Evolutionary conservation across 306 rosid genomes (phyloP).

Genomic region (Prunus mira): DNA sequence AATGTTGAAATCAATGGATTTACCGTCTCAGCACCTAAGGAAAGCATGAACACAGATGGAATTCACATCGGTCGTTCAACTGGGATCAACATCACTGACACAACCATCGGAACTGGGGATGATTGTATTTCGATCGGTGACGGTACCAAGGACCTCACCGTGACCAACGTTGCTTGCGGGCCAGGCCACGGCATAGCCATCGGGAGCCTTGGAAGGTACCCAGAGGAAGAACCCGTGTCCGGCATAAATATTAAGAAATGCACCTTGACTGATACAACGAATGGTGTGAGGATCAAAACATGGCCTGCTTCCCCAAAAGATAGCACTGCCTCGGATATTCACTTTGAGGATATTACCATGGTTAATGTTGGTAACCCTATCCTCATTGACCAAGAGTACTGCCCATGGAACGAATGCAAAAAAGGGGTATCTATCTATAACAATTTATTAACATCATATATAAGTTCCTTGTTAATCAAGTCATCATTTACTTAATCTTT

Average conservation of each 20-base stretch:
- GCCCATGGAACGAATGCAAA: conserved; percentile 44
- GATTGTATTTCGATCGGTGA: conserved; percentile 56
- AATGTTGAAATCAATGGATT: conserved; percentile 28
- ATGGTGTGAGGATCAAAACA: conserved; percentile 52
- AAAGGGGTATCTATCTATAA: not conserved
- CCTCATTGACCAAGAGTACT: conserved; percentile 50
- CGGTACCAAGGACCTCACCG: conserved; percentile 23
- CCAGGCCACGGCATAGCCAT: conserved; percentile 52
- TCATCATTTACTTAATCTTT: too few relatives aligned
- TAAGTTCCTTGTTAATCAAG: too few relatives aligned
- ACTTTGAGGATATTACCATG: conserved; percentile 41
- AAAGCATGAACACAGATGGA: conserved; percentile 46
- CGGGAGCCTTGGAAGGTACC: conserved; percentile 40
- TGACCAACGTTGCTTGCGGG: conserved; percentile 29
- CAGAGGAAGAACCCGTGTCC: conserved; percentile 16
- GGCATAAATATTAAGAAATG: conserved; percentile 29
- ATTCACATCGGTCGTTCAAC: conserved; percentile 46
- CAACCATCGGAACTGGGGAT: conserved; percentile 37
- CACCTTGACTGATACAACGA: conserved; percentile 21
- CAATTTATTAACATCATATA: too few relatives aligned
- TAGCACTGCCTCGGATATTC: conserved; percentile 18
- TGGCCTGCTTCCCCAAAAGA: conserved; percentile 26
- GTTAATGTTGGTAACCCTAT: conserved; percentile 31
- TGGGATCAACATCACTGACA: conserved; percentile 24
- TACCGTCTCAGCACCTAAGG: conserved; percentile 24